A percentile compares a stretch with the other conserved stretches of the same genome.
These are phyloP conservation scores for Erythrophleum fordii DNA, from an alignment of 306 rosid genomes.

Conservation along the genomic window DNA sequence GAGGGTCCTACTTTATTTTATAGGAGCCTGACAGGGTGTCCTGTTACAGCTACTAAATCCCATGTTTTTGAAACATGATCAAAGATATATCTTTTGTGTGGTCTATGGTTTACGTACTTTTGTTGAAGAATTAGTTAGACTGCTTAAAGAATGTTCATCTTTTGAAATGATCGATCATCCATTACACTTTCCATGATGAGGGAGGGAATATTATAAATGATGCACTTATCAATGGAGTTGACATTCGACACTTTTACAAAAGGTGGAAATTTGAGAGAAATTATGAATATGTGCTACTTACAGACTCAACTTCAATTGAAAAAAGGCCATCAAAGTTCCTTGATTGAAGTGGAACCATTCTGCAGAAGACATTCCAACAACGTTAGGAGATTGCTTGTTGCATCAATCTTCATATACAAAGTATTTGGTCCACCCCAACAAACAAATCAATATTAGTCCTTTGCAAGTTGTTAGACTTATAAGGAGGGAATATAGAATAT, in stretches of 20 bases:
- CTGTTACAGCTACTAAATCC: neutral
- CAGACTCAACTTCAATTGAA: slow-evolving; percentile 42
- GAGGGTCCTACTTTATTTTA: neutral
- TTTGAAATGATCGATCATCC: neutral
- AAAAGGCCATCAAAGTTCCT: slow-evolving; percentile 71
- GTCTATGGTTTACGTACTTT: neutral
- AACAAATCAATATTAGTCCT: neutral
- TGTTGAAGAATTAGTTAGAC: neutral
- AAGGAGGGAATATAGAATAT: neutral
- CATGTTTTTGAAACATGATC: neutral
- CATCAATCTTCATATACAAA: neutral
- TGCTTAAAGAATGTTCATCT: neutral
- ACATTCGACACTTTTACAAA: neutral
- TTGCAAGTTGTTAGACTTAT: neutral
- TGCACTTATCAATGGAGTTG: neutral
- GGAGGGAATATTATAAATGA: neutral
- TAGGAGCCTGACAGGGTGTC: neutral
- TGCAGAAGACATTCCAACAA: slow-evolving; percentile 33
- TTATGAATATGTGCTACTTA: slow-evolving; percentile 45
- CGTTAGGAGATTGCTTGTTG: slow-evolving; percentile 12
- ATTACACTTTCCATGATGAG: neutral
- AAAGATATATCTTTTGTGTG: neutral
- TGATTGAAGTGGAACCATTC: slow-evolving; percentile 58
- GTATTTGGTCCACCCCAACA: neutral
- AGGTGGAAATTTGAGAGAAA: neutral